Evolutionary conservation across 2,329 filamentous ascomycete species (phyloP).

Genomic region (Cryphonectria nitschkei): DNA sequence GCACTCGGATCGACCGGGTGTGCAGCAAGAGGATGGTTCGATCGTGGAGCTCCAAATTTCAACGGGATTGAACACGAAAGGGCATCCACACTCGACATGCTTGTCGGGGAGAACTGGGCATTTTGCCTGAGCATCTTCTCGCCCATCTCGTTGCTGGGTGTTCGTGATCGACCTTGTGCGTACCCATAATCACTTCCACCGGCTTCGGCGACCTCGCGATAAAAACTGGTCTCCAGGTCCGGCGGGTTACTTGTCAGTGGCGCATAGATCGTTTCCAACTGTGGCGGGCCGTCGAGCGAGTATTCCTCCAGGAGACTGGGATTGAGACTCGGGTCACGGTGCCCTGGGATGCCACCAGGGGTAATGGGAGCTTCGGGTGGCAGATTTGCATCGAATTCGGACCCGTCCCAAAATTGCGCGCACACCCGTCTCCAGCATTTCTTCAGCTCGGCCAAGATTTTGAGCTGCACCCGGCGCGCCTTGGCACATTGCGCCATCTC

Average conservation of each 20-base stretch:
- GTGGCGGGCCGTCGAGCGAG: constrained; percentile 46
- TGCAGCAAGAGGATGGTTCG: constrained; percentile 51
- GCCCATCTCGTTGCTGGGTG: constrained; percentile 46
- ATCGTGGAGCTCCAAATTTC: constrained; percentile 44
- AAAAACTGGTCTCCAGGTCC: constrained; percentile 45
- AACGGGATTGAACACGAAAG: constrained; percentile 66
- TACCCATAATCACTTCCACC: neutral
- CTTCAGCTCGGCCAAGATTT: constrained; percentile 91
- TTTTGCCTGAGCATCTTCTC: constrained; percentile 33
- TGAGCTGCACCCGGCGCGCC: constrained; percentile 63
- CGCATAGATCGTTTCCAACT: constrained; percentile 46
- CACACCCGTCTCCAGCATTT: constrained; percentile 96
- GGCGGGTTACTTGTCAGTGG: constrained; percentile 33
- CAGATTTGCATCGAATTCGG: constrained; percentile 65
- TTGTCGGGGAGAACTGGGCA: constrained; percentile 56
- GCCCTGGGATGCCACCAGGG: constrained; percentile 74
- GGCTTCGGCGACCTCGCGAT: constrained; percentile 50
- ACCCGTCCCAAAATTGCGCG: constrained; percentile 82
- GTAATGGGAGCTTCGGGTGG: constrained; percentile 69
- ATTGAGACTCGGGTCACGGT: constrained; percentile 58
- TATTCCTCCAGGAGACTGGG: constrained; percentile 58
- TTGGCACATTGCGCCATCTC: constrained; percentile 53
- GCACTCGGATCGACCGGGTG: constrained; percentile 61
- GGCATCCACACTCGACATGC: constrained; percentile 62
- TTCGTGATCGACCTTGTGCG: constrained; percentile 46